Evolutionary conservation across 495 filamentous ascomycete genomes (phyloP), one percentile per base, ranked within the genome.

Genomic region (Podospora fimiseda): DNA sequence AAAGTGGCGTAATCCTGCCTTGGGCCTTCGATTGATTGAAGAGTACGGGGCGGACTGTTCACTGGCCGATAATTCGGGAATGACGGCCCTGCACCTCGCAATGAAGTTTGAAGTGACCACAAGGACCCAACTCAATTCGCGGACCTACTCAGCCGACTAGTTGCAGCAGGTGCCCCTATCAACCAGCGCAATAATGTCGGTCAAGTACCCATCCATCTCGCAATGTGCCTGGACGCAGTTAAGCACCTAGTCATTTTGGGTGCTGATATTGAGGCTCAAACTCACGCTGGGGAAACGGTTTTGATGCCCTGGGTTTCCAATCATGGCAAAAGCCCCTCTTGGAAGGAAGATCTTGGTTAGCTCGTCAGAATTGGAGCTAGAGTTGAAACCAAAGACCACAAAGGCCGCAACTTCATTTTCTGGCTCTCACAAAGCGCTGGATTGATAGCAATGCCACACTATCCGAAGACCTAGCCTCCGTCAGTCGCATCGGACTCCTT

Each of bases 51-150:
- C 55, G 13, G 60, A 62, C 41, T 56, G 52, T 50, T 51, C 48
- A 1, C 27, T 62, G 22, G 43, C 53, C 30, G 63, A 67, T 44
- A 41, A 50, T 14, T 5, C 53, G n/a, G 57, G 57, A 13, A 56
- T 62, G 22, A 24, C 42, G 2, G 46, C 51, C 4, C 40, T 58
- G 27, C 54, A 57, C 43, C 15, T 14, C 20, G 57, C 53, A 19
- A 37, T n/a, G n/a, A n/a, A n/a, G n/a, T n/a, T n/a, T n/a, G n/a
- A n/a, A n/a, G n/a, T 45, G 16, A 21, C 11, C 15, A 44, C 39
- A 7, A 18, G n/a, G 3, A 9, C 16, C 16, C 20, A 9, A 43
- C 20, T 43, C 9, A 9, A 18, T 43, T 19, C 11, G 23, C 41
- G 8, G 40, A 42, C 7, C 7, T 7, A 14, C 39, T 18, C 13